Conservation (phyloP, 306 rosid genomes). For the Cucurbita pepo region DNA sequence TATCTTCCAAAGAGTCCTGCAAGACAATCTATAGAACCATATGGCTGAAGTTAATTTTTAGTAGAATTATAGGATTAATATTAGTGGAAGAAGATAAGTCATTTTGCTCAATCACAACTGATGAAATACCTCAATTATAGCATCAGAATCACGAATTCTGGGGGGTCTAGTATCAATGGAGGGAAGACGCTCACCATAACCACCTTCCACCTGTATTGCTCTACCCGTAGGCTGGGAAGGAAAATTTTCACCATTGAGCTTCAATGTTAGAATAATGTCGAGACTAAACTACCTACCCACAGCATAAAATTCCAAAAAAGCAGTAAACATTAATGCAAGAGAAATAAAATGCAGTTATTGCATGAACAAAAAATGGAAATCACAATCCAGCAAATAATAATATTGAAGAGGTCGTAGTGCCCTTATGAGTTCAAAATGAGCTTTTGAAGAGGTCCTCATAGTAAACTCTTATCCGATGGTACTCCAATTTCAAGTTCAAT, state of each 20-base stretch:
- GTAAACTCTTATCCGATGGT: not conserved
- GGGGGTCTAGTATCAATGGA: conserved; percentile 93
- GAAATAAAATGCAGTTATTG: not conserved
- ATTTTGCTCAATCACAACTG: conserved; percentile 5
- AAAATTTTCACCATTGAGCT: conserved; percentile 15
- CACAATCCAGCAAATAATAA: not conserved
- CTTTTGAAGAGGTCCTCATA: not conserved
- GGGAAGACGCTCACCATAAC: conserved; percentile 91
- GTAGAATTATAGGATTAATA: not conserved
- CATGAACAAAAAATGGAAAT: not conserved
- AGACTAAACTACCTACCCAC: not conserved
- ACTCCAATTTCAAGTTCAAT: not conserved
- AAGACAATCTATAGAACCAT: conserved; percentile 66
- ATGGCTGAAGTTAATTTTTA: conserved; percentile 11
- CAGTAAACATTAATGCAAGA: not conserved
- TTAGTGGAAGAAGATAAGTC: not conserved
- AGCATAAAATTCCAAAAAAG: not conserved
- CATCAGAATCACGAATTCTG: conserved; percentile 87
- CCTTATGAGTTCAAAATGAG: not conserved
- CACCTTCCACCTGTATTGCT: conserved; percentile 99
- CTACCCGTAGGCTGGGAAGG: conserved; percentile 90
- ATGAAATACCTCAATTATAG: conserved; percentile 84
- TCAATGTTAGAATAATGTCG: not conserved
- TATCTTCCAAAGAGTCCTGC: conserved; percentile 78
- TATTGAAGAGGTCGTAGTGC: not conserved